Base-by-base conservation (phyloP, 1,284 basidiomycete genomes). In the Naganishia sp. region DNA sequence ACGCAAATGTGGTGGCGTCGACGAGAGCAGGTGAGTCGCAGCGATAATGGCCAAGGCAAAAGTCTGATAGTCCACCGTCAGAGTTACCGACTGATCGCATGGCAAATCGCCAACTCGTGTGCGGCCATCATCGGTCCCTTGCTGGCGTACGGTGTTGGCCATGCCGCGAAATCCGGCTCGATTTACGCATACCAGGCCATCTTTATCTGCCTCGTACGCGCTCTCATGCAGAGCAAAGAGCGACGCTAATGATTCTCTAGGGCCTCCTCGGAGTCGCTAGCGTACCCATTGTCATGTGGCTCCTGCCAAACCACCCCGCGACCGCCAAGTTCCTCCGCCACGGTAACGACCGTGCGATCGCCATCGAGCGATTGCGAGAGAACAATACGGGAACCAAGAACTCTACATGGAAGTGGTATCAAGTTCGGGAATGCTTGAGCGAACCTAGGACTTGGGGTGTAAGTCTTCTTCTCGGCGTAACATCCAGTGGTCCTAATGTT, bases 181-280 rank as follows among this genome's bases (percentile, higher is more conserved):
- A 65, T 77, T 10, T 52, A 72, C 57, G 63, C 71, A 21, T 78
- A 76, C 70, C 72, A 83, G 77, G 80, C 76, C 18, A 83, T 84
- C 64, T 84, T 83, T 73, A 72, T 84, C 42, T 84, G 84, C 75
- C 82, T 83, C 65, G 84, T 83, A 39, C 72, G 61, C 21, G 84
- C 13, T 32, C 41, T 4, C 13, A n/a, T 9, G 11, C 6, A 11
- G 15, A 31, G 18, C 17, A 54, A 25, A n/a, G 23, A 18, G 28
- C 25, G 25, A 21, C 6, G 17, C 43, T 58, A 6, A 58, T 15
- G 13, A 32, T 25, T 9, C 23, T 32, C 21, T 15, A 6, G 31
- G 28, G 17, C 31, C 17, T 25, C 25, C 21, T 63, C 51, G 82
- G 83, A 7, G 71, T 83, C 23, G 79, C 76, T n/a, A 75, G 76